These are phyloP conservation scores for Silene conica DNA, from an alignment of 148 eudicot genomes.

Conservation along the genomic window DNA sequence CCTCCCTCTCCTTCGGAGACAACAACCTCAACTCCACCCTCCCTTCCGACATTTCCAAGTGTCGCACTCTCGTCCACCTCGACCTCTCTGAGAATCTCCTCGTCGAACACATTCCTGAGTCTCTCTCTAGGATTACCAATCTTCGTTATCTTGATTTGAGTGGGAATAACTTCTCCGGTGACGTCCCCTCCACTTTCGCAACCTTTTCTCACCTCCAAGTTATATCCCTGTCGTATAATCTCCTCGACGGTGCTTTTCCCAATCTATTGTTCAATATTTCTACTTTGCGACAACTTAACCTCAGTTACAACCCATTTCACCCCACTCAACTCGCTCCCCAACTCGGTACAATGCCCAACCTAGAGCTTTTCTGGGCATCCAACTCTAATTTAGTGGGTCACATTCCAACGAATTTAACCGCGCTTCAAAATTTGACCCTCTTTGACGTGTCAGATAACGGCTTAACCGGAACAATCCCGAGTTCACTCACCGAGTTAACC, in stretches of 20 bases:
- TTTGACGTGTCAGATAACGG: constrained; percentile 60
- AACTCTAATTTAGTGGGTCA: constrained; percentile 47
- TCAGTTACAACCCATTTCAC: constrained; percentile 58
- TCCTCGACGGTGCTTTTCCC: constrained; percentile 64
- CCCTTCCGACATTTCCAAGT: constrained; percentile 32
- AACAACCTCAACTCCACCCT: constrained; percentile 55
- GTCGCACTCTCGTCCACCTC: constrained; percentile 38
- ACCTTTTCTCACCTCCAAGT: constrained; percentile 49
- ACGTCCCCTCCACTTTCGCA: constrained; percentile 55
- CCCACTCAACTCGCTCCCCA: constrained; percentile 58
- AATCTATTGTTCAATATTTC: constrained; percentile 44
- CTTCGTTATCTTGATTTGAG: constrained; percentile 49
- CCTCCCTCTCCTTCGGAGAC: constrained; percentile 39
- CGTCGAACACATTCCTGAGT: constrained; percentile 39
- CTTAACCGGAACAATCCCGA: constrained; percentile 50
- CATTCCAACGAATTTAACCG: constrained; percentile 60
- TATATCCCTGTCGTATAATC: constrained; percentile 44
- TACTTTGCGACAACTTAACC: constrained; percentile 49
- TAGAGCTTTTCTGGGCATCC: constrained; percentile 59
- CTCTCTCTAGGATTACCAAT: constrained; percentile 28
- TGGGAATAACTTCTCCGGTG: constrained; percentile 74
- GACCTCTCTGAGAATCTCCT: constrained; percentile 50
- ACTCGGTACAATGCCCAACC: constrained; percentile 43
- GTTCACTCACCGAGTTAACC: constrained; percentile 47
- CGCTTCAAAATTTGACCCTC: constrained; percentile 36